Base-by-base conservation (phyloP, 179 eudicot species). In the Spinacia oleracea region DNA sequence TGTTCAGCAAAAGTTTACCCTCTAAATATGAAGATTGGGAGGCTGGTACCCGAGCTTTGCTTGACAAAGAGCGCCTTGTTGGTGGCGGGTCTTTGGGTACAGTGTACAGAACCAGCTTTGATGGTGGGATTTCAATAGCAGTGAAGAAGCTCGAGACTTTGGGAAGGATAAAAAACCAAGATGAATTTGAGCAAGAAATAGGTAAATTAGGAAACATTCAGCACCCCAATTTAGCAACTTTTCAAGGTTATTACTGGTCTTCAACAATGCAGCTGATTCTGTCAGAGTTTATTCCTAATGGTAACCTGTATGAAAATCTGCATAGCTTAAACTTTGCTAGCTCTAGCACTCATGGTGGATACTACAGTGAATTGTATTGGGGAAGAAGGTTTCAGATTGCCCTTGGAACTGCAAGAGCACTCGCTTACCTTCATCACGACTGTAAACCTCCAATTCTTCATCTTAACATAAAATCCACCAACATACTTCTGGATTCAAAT, bases 11-110 rank as follows among this genome's bases (percentile, higher is more conserved):
- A 81, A 91, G 80, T 81, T 86, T 96, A 56, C 99, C 99, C 46
- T 91, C 98, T 4, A 93, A 86, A 82, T 96, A 96, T 56, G 98
- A 91, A 78, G 99, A 96, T 66, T 93, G 99, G 99, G 99, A 96
- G 78, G 87, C 92, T 3, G 98, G 96, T 27, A 91, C 96, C 9
- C 87, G 89, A 79, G 91, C 97, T 59, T 85, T 96, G 85, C 94
- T 93, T 9, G 92, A 96, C 79, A 96, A 93, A 78, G 98, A 92
- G 31, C 84, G 89, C 76, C 53, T 96, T 43, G 85, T 96, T 65
- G 99, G 99, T 29, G 83, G 84, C 32, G 99, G 99, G 5, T 86
- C 94, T 9, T 77, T 90, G 18, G 99, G 99, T 48, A 78, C 92
- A 1, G 99, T 96, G n/a, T 96, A 93, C 80, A 88, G 83, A 80